A percentile compares a stretch with the other conserved stretches of the same genome.
Conservation (phyloP, 345 rosid genomes). For the Populus davidiana region DNA sequence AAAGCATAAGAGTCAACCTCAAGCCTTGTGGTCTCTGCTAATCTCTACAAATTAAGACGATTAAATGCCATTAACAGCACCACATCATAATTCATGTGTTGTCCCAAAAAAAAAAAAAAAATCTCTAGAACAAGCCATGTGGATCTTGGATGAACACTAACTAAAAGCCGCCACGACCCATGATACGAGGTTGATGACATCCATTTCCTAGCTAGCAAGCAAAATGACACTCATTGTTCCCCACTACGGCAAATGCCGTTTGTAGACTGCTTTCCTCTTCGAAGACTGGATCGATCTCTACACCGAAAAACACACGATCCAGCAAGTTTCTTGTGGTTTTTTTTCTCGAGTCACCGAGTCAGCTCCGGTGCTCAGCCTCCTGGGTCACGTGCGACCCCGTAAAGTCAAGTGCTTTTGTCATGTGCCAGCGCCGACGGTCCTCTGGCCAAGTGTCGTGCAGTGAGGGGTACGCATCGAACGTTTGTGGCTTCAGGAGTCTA, state of each 20-base stretch:
- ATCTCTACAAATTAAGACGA: no score
- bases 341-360: not conserved
- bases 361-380: constrained; percentile 2
- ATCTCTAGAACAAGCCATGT: no score
- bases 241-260: not conserved
- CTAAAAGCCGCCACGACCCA: not conserved
- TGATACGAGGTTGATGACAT: not conserved
- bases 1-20: no score
- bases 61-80: no score
- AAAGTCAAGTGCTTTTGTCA: not conserved
- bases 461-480: constrained; percentile 16
- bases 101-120: not conserved
- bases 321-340: not conserved
- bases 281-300: not conserved
- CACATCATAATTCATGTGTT: not conserved
- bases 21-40: no score
- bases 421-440: constrained; percentile 34
- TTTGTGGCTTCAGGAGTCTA: constrained; percentile 9
- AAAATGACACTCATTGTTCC: not conserved
- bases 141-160: not conserved
- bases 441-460: constrained; percentile 32
- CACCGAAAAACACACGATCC: not conserved
- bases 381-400: constrained; percentile 33
- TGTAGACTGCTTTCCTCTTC: not conserved
- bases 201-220: not conserved